These are phyloP conservation scores for Penicillium soppii DNA, from an alignment of 495 filamentous ascomycete genomes.

Conservation along the genomic window DNA sequence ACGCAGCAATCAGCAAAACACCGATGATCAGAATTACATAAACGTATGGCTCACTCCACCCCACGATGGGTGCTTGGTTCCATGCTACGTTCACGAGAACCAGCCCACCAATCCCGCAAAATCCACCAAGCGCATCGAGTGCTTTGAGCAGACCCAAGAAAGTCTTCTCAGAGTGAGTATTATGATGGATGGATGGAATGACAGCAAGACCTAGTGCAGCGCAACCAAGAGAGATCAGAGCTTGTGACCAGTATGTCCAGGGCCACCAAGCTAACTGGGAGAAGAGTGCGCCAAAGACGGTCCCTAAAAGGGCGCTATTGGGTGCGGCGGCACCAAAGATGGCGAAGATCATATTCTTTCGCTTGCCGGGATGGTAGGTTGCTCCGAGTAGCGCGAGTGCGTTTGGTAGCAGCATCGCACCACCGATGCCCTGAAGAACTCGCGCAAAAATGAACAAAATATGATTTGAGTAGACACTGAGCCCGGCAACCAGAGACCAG, in stretches of 20 bases:
- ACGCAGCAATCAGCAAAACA: constrained; percentile 32
- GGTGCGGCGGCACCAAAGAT: constrained; percentile 65
- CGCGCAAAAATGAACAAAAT: constrained; percentile 60
- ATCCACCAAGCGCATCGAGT: constrained; percentile 52
- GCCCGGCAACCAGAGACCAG: constrained; percentile 56
- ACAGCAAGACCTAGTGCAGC: constrained; percentile 39
- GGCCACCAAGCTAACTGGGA: constrained; percentile 60
- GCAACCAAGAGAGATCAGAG: constrained; percentile 42
- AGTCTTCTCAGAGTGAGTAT: not conserved
- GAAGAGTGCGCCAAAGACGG: constrained; percentile 50
- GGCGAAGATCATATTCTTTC: constrained; percentile 64
- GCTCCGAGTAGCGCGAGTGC: constrained; percentile 60
- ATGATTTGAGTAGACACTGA: constrained; percentile 47
- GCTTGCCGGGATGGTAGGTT: constrained; percentile 50
- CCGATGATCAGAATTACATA: constrained; percentile 48
- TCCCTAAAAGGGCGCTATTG: constrained; percentile 50
- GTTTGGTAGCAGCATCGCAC: constrained; percentile 62
- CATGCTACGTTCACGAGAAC: constrained; percentile 54
- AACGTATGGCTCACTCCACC: constrained; percentile 46
- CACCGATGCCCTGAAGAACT: constrained; percentile 61
- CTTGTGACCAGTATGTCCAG: constrained; percentile 63
- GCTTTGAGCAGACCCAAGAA: constrained; percentile 12
- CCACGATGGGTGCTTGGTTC: constrained; percentile 49
- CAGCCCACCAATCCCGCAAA: constrained; percentile 55
- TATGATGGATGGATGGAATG: constrained; percentile 47